These are phyloP conservation scores for Penicillium capsulatum DNA, from an alignment of 2,329 filamentous ascomycete species.

Conservation along the genomic window DNA sequence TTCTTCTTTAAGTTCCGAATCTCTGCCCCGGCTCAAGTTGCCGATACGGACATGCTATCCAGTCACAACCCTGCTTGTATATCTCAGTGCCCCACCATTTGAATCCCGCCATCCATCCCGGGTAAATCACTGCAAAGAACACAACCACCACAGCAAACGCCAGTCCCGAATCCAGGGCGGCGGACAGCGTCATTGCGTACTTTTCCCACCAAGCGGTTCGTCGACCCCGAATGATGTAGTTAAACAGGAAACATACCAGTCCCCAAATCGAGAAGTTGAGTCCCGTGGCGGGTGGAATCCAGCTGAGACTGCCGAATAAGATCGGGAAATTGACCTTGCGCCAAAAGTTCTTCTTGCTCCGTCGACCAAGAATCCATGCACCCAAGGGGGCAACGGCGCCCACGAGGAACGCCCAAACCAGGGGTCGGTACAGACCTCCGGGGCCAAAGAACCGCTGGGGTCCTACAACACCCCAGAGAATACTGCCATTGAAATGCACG, in stretches of 20 bases:
- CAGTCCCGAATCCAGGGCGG: slow-evolving; percentile 75
- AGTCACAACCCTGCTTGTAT: slow-evolving; percentile 80
- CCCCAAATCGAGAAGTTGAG: slow-evolving; percentile 88
- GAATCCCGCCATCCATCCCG: slow-evolving; percentile 67
- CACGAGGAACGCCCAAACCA: slow-evolving; percentile 78
- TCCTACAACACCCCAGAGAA: slow-evolving; percentile 85
- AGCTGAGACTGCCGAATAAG: slow-evolving; percentile 74
- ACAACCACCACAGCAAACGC: slow-evolving; percentile 78
- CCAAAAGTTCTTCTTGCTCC: slow-evolving; percentile 57
- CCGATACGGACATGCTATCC: slow-evolving; percentile 71
- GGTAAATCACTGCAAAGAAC: slow-evolving; percentile 83
- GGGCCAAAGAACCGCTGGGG: slow-evolving; percentile 77
- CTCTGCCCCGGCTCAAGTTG: slow-evolving; percentile 58
- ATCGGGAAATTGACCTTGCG: slow-evolving; percentile 78
- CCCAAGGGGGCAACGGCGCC: slow-evolving; percentile 70
- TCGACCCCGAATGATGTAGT: slow-evolving; percentile 66
- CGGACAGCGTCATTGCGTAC: slow-evolving; percentile 84
- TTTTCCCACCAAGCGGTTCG: slow-evolving; percentile 82
- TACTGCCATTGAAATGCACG: slow-evolving; percentile 85
- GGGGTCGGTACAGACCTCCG: slow-evolving; percentile 66
- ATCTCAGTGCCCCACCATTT: slow-evolving; percentile 87
- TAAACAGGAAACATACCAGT: slow-evolving; percentile 78
- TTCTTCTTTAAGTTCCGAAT: slow-evolving; percentile 55
- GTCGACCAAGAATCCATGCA: slow-evolving; percentile 66
- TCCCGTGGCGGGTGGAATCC: slow-evolving; percentile 80